Evolutionary conservation across 1,284 basidiomycete genomes (phyloP), one percentile per base, ranked within the genome.

Genomic region (Abortiporus biennis): DNA sequence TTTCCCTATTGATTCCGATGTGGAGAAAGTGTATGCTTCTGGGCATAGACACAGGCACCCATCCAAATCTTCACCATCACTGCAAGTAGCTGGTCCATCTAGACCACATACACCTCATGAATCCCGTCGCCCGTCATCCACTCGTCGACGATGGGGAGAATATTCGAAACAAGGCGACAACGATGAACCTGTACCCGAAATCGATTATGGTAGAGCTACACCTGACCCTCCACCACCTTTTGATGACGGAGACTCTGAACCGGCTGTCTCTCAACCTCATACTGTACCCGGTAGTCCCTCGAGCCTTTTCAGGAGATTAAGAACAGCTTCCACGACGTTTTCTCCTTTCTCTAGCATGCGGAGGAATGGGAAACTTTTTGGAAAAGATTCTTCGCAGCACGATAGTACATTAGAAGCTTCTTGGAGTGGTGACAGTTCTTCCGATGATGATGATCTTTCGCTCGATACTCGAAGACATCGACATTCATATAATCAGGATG

Each of bases 361-460:
- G 17, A 49, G 49, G 25, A 54, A 43, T 40, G 64, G 53, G 42
- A 49, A 53, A 32, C 49, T 49, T 6, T 52, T 50, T 17, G 54
- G 52, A 36, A 61, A 56, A 24, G 58, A 65, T 9, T 45, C 56
- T 33, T 52, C 47, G 34, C 55, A 56, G 11, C 71, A 70, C 38
- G 59, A 64, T 25, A 52, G 34, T 15, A n/a, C 25, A 25, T 32
- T 37, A 3, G 61, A 58, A 31, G 51, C 49, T 19, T 38, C 61
- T 3, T 83, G 78, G 76, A 80, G 80, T 48, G 84, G 75, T 45
- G 80, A 85, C 54, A 81, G 74, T 49, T 84, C 81, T 3, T 78
- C 76, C 4, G 76, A 73, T 24, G 77, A 76, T 25, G 77, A 76
- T 39, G 73, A 75, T 40, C 45, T 65, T 17, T 60, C 61, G 6